phyloP scores from a whole-genome alignment of 1,284 basidiomycete species.

The Psilocybe mexicana region DNA sequence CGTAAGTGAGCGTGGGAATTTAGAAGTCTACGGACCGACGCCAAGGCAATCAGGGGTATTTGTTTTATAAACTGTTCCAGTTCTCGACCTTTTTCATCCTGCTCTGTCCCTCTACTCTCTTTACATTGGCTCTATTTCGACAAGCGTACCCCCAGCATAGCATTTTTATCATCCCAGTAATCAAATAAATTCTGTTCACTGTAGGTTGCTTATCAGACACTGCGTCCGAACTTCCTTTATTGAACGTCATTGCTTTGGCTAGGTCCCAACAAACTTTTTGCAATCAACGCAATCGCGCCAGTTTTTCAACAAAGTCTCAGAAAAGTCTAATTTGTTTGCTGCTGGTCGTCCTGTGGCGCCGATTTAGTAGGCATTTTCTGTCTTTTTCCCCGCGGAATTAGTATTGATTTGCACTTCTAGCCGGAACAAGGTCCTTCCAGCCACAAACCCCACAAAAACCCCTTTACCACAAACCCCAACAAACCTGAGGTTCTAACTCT shows the following conservation, averaged over 20 bases:
- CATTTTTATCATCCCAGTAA: no score
- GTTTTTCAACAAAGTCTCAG: background rate
- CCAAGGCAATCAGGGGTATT: conserved; percentile 7
- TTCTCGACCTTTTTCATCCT: background rate
- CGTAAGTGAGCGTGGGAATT: background rate
- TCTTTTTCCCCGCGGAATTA: conserved; percentile 12
- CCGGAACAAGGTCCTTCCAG: conserved; percentile 15
- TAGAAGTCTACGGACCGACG: conserved; percentile 11
- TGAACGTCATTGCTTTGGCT: background rate
- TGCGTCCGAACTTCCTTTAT: background rate
- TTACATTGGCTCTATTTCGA: background rate
- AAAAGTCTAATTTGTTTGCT: background rate
- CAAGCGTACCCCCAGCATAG: no score
- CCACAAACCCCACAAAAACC: conserved; percentile 10
- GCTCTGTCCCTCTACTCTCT: background rate
- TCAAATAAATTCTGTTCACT: no score
- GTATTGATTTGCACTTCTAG: conserved; percentile 14
- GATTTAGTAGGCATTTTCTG: conserved; percentile 8
- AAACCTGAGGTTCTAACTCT: background rate
- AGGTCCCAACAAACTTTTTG: background rate
- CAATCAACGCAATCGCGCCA: background rate
- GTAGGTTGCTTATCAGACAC: background rate
- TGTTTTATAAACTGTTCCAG: background rate
- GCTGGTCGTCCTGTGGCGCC: background rate
- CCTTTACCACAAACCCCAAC: conserved; percentile 12